phyloP scores from a whole-genome alignment of 495 filamentous ascomycete species.

The Xylaria curta region DNA sequence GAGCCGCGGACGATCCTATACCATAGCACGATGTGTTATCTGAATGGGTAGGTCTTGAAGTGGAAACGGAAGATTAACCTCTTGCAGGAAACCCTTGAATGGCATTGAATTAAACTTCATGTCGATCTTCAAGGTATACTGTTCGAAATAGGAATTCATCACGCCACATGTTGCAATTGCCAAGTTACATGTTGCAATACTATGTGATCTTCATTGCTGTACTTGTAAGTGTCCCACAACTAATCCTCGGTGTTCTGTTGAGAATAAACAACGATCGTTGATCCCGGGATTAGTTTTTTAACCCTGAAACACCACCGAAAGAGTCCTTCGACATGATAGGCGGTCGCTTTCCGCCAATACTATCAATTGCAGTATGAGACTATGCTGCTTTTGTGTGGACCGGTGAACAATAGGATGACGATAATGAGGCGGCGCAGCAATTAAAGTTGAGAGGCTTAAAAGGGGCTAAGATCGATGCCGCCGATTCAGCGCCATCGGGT shows the following conservation, averaged over 20 bases:
- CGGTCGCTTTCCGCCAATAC: not conserved
- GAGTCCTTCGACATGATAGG: not conserved
- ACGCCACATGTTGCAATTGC: constrained; percentile 22
- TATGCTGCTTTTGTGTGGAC: not conserved
- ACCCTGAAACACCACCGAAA: not conserved
- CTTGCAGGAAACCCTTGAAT: not conserved
- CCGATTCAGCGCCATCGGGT: not conserved
- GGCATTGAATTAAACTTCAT: not conserved
- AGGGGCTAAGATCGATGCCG: not conserved
- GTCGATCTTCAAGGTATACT: constrained; percentile 11
- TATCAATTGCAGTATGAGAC: not conserved
- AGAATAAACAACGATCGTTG: constrained; percentile 5
- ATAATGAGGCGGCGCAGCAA: not conserved
- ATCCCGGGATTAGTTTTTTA: not conserved
- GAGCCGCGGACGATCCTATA: not conserved
- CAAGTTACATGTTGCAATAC: constrained; percentile 17
- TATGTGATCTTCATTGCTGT: constrained; percentile 3
- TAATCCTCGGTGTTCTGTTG: not conserved
- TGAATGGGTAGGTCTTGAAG: not conserved
- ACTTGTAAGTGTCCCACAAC: constrained; percentile 9
- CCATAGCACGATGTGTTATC: not conserved
- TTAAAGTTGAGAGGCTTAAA: not conserved
- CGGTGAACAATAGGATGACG: constrained; percentile 3
- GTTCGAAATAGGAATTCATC: constrained; percentile 11
- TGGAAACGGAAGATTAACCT: constrained; percentile 6